phyloP scores from a whole-genome alignment of 1,284 basidiomycete species.

The Phaffia rhodozyma region DNA sequence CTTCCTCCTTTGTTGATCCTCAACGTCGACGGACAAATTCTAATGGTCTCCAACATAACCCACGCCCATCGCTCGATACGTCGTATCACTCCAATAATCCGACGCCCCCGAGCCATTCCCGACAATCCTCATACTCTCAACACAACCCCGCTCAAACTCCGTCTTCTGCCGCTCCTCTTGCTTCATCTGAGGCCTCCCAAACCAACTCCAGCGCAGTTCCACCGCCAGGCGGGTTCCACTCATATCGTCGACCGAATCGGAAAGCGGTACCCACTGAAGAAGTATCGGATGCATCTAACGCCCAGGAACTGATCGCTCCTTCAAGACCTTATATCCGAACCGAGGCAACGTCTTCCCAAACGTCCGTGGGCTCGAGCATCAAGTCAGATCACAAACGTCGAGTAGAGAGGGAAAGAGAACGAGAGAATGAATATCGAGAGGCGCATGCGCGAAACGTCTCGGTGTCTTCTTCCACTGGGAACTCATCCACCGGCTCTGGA shows the following conservation, averaged over 20 bases:
- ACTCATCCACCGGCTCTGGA: neutral
- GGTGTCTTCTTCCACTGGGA: slow-evolving; percentile 2
- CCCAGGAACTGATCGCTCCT: neutral
- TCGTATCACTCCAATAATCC: too few relatives aligned
- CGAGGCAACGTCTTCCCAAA: neutral
- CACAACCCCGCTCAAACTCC: neutral
- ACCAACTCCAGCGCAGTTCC: neutral
- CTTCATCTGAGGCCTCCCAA: neutral
- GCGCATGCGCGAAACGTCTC: slow-evolving; percentile 4
- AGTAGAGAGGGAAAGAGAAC: slow-evolving; percentile 2
- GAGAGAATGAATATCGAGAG: neutral
- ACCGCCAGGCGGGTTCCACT: slow-evolving; percentile 12
- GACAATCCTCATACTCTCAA: neutral
- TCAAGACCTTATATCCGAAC: slow-evolving; percentile 5
- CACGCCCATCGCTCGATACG: too few relatives aligned
- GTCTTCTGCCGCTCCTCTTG: neutral
- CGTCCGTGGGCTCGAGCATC: neutral
- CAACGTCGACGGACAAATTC: slow-evolving; percentile 8
- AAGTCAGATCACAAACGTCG: neutral
- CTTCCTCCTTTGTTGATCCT: slow-evolving; percentile 4
- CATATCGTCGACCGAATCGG: slow-evolving; percentile 12
- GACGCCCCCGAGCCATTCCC: too few relatives aligned
- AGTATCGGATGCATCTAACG: neutral
- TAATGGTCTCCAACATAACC: too few relatives aligned
- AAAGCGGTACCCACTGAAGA: neutral